Base-by-base conservation (phyloP, 805 yeast species). In the Ogataea corticis region DNA sequence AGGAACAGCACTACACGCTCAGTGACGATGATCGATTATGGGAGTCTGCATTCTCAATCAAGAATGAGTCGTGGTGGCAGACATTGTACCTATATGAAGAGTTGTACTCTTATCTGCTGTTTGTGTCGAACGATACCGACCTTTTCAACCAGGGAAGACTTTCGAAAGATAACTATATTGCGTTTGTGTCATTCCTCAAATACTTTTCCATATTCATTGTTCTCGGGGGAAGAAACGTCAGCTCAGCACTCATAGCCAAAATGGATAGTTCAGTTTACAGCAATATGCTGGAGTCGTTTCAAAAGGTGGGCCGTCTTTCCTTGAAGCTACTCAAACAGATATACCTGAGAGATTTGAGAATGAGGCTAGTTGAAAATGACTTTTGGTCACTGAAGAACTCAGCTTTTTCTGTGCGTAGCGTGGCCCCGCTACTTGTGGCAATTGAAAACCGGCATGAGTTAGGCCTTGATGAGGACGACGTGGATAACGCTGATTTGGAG, bases 61-160 rank as follows among this genome's bases (percentile, higher is more conserved):
- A 44, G n/a, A 52, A 48, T 34, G 56, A 50, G 13, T 13, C 40
- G 1, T 54, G 71, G 62, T 66, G 70, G 58, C 56, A 51, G n/a
- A 60, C 70, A 46, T 58, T 85, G 2, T 70, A 67, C 35, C 58
- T 83, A 0, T 76, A 82, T 48, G 71, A 83, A 46, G 88, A 85
- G 51, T 57, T 85, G 9, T 75, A 81, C 48, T 80, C 89, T 1
- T 84, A 82, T 55, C 77, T 86, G 77, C 63, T 86, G 33, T 73
- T 79, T 19, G 79, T 86, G 7, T 76, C 87, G 2, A 83, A 80
- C 51, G 95, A 87, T 57, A 65, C 69, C 10, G 91, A 83, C 52
- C 64, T 83, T 38, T 74, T 77, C 44, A 62, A 59, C 10, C 66
- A 62, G 6, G 73, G 72, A 16, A 69, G 77, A 28, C 61, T 82